phyloP scores from a whole-genome alignment of 2,329 filamentous ascomycete species.

The Colletotrichum cuscutae region DNA sequence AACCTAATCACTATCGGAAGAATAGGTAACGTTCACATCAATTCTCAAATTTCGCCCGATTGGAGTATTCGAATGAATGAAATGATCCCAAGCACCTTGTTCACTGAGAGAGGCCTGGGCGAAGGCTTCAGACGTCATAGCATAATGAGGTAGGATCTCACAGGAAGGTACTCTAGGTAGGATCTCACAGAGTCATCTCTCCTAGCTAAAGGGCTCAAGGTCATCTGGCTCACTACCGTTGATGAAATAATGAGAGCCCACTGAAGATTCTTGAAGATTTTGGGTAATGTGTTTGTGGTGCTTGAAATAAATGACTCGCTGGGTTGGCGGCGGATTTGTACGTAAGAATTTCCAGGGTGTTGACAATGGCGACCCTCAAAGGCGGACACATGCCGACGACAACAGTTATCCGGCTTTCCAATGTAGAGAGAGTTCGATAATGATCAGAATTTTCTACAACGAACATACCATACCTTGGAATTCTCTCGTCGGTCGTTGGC shows the following conservation, averaged over 20 bases:
- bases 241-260: background rate
- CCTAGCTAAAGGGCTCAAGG: too few species aligned
- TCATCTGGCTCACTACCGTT: too few species aligned
- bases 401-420: background rate
- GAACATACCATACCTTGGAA: background rate
- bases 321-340: background rate
- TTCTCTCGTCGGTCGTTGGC: background rate
- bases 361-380: background rate
- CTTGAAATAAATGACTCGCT: background rate
- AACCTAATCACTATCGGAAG: too few species aligned
- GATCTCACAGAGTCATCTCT: background rate
- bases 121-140: background rate
- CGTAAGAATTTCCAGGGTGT: background rate
- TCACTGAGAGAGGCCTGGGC: background rate
- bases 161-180: too few species aligned
- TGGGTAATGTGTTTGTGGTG: background rate
- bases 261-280: background rate
- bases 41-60: background rate
- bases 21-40: background rate
- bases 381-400: background rate
- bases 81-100: background rate
- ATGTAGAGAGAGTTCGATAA: background rate
- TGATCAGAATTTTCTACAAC: background rate
- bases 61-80: background rate
- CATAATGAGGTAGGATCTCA: too few species aligned